These are phyloP conservation scores for Diutina scorzettiae DNA, from an alignment of 1,139 yeast genomes.

Conservation along the genomic window DNA sequence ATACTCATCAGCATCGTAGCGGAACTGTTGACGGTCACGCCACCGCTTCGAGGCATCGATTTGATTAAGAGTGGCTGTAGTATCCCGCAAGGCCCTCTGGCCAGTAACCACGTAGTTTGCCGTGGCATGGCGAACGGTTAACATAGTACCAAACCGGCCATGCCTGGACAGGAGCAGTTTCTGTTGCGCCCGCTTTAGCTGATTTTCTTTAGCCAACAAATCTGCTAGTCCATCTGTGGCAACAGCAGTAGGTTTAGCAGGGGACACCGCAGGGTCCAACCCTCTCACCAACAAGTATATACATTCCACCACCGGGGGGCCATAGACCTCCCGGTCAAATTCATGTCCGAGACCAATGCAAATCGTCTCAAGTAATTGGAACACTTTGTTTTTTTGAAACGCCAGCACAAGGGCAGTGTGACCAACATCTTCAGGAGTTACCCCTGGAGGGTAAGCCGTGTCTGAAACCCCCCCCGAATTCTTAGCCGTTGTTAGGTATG, in stretches of 20 bases:
- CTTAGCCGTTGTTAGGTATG: slow-evolving; percentile 30
- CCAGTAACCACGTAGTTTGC: slow-evolving; percentile 63
- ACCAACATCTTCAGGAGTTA: slow-evolving; percentile 56
- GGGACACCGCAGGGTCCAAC: slow-evolving; percentile 24
- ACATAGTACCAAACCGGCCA: slow-evolving; percentile 80
- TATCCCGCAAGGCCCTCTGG: slow-evolving; percentile 47
- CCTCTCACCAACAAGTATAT: slow-evolving; percentile 53
- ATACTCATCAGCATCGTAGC: slow-evolving; percentile 33
- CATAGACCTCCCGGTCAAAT: slow-evolving; percentile 50
- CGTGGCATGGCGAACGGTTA: slow-evolving; percentile 52
- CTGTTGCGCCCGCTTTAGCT: slow-evolving; percentile 36
- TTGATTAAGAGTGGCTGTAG: slow-evolving; percentile 37
- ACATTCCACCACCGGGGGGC: slow-evolving; percentile 57
- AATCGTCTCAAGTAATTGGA: slow-evolving; percentile 58
- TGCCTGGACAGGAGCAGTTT: slow-evolving; percentile 61
- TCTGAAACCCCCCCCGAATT: background rate
- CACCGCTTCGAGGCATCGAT: slow-evolving; percentile 61
- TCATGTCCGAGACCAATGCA: slow-evolving; percentile 54
- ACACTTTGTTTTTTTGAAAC: slow-evolving; percentile 57
- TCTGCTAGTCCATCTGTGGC: slow-evolving; percentile 30
- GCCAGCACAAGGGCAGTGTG: slow-evolving; percentile 44
- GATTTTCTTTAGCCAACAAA: slow-evolving; percentile 46
- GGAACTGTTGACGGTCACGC: slow-evolving; percentile 35
- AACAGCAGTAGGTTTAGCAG: slow-evolving; percentile 9
- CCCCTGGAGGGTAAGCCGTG: slow-evolving; percentile 38